Evolutionary conservation across 495 filamentous ascomycete genomes (phyloP).

Genomic region (Penicillium taxi): DNA sequence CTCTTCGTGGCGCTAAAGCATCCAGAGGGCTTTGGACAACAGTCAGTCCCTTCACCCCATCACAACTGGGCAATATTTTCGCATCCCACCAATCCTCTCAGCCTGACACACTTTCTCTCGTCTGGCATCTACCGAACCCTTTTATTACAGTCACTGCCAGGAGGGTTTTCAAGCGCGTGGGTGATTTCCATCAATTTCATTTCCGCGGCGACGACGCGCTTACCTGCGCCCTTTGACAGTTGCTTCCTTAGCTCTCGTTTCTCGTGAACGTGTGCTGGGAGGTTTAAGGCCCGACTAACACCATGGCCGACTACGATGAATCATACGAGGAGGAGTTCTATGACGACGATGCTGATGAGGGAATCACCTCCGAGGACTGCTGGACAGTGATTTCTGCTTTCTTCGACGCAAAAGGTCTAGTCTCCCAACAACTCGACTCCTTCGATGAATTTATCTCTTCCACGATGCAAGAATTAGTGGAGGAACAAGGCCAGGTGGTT

Average conservation of each 20-base stretch:
- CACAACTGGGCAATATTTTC: constrained; percentile 15
- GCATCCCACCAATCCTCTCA: constrained; percentile 13
- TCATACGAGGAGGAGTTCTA: constrained; percentile 46
- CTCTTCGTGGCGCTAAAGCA: constrained; percentile 15
- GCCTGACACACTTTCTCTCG: constrained; percentile 8
- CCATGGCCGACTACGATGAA: constrained; percentile 49
- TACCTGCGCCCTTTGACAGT: constrained; percentile 23
- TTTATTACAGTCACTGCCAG: constrained; percentile 15
- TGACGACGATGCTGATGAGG: constrained; percentile 61
- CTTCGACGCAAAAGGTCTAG: constrained; percentile 90
- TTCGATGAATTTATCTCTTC: constrained; percentile 93
- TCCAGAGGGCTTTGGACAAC: constrained; percentile 22
- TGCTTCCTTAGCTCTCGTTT: constrained; percentile 1
- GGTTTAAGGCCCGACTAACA: constrained; percentile 8
- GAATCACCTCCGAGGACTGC: constrained; percentile 78
- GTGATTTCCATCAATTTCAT: constrained; percentile 13
- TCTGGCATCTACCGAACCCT: constrained; percentile 7
- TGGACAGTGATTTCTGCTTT: constrained; percentile 96
- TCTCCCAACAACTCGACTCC: constrained; percentile 95
- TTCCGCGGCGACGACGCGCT: constrained; percentile 15
- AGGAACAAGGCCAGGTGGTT: constrained; percentile 78
- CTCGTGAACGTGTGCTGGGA: not conserved
- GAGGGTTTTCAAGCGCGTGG: constrained; percentile 20
- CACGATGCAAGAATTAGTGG: constrained; percentile 86
- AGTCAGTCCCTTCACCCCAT: constrained; percentile 19